Evolutionary conservation across 345 rosid genomes (phyloP).

Genomic region (Anastatica hierochuntica): DNA sequence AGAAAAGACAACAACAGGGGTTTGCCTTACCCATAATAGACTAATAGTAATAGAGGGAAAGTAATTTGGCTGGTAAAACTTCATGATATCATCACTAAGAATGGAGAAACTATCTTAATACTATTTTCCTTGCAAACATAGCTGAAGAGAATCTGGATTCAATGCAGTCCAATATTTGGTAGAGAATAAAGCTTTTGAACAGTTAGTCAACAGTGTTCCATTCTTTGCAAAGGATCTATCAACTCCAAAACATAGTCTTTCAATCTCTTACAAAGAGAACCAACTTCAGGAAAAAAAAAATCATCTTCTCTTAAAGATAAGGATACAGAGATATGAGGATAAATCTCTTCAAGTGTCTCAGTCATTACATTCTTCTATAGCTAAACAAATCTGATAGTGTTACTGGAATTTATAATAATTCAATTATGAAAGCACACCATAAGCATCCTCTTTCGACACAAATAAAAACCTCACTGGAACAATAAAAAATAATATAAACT

Average conservation of each 20-base stretch:
- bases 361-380: slow-evolving; percentile 57
- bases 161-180: slow-evolving; percentile 66
- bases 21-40: too few relatives aligned
- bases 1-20: too few relatives aligned
- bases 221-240: slow-evolving; percentile 60
- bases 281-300: slow-evolving; percentile 35
- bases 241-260: slow-evolving; percentile 60
- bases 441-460: background rate
- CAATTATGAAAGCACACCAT: slow-evolving; percentile 30
- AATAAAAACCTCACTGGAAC: too few relatives aligned
- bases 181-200: slow-evolving; percentile 61
- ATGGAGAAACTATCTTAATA: slow-evolving; percentile 67
- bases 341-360: background rate
- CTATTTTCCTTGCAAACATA: slow-evolving; percentile 63
- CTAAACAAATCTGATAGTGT: slow-evolving; percentile 60
- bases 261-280: slow-evolving; percentile 58
- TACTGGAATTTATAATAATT: slow-evolving; percentile 59
- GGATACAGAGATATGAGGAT: background rate
- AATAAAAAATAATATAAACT: too few relatives aligned
- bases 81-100: slow-evolving; percentile 67
- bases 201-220: slow-evolving; percentile 58
- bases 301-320: slow-evolving; percentile 2
- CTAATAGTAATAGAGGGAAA: slow-evolving; percentile 85
- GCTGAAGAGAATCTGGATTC: slow-evolving; percentile 82
- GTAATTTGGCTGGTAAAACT: slow-evolving; percentile 80